Percentiles rank a stretch among this genome's conserved stretches.
Conservation (phyloP, 2,329 filamentous ascomycete species). For the Diaporthe longicolla region DNA sequence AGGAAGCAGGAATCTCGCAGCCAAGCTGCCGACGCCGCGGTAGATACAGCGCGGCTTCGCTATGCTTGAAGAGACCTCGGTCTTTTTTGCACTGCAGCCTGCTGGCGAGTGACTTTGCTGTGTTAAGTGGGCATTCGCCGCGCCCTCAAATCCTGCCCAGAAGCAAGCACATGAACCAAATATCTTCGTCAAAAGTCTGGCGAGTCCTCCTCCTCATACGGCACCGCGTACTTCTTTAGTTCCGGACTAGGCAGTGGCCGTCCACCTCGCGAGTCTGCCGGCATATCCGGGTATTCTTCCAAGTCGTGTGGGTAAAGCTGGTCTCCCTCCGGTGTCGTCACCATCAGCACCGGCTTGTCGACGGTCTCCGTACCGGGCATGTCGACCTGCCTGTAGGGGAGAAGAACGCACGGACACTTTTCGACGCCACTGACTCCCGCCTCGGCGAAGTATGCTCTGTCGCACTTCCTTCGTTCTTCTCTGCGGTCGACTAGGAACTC, state of each 20-base stretch:
- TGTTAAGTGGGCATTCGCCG: too few species aligned
- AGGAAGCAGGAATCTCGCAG: too few species aligned
- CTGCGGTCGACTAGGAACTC: neutral
- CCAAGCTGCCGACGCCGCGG: too few species aligned
- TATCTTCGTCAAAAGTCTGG: neutral
- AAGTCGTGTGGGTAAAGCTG: neutral
- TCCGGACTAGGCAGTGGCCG: neutral
- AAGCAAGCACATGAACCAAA: too few species aligned
- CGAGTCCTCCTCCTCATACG: slow-evolving; percentile 1
- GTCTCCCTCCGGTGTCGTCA: slow-evolving; percentile 12
- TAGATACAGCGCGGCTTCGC: too few species aligned
- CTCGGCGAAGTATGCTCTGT: neutral
- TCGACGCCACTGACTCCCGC: neutral
- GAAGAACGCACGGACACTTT: slow-evolving; percentile 4
- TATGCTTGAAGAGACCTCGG: too few species aligned
- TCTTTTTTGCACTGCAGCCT: too few species aligned
- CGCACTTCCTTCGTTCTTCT: neutral
- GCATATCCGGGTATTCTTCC: slow-evolving; percentile 11
- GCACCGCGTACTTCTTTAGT: neutral
- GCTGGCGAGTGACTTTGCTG: too few species aligned
- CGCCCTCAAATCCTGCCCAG: neutral
- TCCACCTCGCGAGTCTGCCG: neutral
- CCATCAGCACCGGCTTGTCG: slow-evolving; percentile 25
- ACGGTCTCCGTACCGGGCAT: neutral
- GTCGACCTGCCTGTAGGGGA: neutral